Conservation (phyloP, 2,329 filamentous ascomycete species). For the Colletotrichum coccodes region DNA sequence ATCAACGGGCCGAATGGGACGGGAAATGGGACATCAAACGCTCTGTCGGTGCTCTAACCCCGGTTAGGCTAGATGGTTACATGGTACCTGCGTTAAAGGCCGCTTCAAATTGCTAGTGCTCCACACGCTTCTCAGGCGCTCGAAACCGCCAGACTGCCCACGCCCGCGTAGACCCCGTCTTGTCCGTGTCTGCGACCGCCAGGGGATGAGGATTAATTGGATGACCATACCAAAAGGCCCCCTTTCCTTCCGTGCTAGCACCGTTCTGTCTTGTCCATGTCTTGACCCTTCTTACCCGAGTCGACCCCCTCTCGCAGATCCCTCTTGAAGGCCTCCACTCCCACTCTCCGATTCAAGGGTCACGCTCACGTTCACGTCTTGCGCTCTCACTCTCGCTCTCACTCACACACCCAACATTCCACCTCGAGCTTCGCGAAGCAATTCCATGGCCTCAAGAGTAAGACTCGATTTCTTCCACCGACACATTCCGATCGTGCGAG, state of each 20-base stretch:
- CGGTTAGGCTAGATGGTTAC: background rate
- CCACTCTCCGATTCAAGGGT: constrained; percentile 7
- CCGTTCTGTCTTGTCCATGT: constrained; percentile 7
- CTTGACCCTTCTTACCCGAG: background rate
- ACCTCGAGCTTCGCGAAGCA: constrained; percentile 21
- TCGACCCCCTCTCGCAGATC: constrained; percentile 18
- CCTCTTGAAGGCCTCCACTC: constrained; percentile 32
- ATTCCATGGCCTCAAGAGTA: constrained; percentile 18
- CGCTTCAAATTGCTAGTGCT: constrained; percentile 11
- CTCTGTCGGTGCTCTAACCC: constrained; percentile 23
- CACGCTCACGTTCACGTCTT: background rate
- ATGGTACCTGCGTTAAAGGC: constrained; percentile 27
- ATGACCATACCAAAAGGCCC: background rate
- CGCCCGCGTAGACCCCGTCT: background rate
- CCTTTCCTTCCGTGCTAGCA: constrained; percentile 3
- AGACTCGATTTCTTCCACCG: constrained; percentile 2
- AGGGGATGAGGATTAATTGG: constrained; percentile 12
- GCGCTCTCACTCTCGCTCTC: constrained; percentile 1
- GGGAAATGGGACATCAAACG: constrained; percentile 30
- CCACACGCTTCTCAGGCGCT: constrained; percentile 17
- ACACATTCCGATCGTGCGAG: constrained; percentile 1
- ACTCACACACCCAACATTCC: constrained; percentile 9
- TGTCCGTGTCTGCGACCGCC: constrained; percentile 1
- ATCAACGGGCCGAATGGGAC: background rate
- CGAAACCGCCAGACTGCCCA: constrained; percentile 29